These are phyloP conservation scores for Phanerochaete carnosa DNA, from an alignment of 768 basidiomycete genomes.

Conservation along the genomic window DNA sequence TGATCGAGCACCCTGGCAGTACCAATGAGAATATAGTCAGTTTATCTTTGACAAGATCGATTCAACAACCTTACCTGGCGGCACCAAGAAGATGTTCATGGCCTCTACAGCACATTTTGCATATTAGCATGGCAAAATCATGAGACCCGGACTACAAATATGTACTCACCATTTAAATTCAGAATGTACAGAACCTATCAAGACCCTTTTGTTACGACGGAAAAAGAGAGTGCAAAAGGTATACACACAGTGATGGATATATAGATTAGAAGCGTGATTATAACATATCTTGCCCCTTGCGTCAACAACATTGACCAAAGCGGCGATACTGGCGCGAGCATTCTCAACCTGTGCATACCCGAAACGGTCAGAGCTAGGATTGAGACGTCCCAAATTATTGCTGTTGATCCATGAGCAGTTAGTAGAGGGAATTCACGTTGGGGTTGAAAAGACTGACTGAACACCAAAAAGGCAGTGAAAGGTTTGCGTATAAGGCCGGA, in stretches of 20 bases:
- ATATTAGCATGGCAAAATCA: neutral
- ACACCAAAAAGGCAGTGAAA: constrained; percentile 4
- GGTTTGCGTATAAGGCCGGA: neutral
- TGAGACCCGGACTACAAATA: neutral
- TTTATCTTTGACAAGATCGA: neutral
- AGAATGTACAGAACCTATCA: constrained; percentile 1
- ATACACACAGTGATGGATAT: constrained; percentile 4
- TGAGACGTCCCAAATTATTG: constrained; percentile 11
- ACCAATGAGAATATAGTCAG: neutral
- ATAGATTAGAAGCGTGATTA: constrained; percentile 3
- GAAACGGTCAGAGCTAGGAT: constrained; percentile 9
- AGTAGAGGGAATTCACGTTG: neutral
- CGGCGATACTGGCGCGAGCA: neutral
- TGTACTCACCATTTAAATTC: constrained; percentile 10
- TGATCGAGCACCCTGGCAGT: neutral
- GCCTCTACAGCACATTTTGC: neutral
- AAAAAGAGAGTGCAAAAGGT: neutral
- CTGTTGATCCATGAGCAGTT: neutral
- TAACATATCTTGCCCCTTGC: neutral
- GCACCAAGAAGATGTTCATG: neutral
- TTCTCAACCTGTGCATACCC: constrained; percentile 8
- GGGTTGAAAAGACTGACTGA: constrained; percentile 4
- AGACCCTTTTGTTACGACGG: no score
- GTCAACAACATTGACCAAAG: neutral
- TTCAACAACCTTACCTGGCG: neutral